Percentiles rank a stretch among this genome's conserved stretches.
Conservation (phyloP, 2,329 filamentous ascomycete genomes). For the Botryotinia narcissicola region DNA sequence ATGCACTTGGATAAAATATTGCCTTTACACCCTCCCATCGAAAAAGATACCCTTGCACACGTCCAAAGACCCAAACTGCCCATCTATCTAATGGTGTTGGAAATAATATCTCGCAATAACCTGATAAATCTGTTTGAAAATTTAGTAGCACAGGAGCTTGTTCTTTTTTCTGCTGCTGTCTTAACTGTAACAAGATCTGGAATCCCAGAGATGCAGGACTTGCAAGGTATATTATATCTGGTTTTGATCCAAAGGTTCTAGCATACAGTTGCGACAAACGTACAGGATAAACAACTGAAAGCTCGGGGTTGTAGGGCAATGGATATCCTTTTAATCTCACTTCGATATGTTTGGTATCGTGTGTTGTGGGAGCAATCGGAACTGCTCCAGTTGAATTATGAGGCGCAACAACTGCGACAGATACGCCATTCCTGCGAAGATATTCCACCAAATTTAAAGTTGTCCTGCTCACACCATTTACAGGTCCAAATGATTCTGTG, state of each 20-base stretch:
- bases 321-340: slow-evolving; percentile 63
- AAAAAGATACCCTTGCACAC: slow-evolving; percentile 67
- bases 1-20: slow-evolving; percentile 67
- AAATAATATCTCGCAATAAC: slow-evolving; percentile 69
- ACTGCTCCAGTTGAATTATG: slow-evolving; percentile 46
- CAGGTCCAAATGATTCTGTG: slow-evolving; percentile 69
- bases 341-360: slow-evolving; percentile 45
- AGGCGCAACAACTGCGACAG: slow-evolving; percentile 66
- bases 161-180: slow-evolving; percentile 53
- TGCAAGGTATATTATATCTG: slow-evolving; percentile 68
- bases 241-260: slow-evolving; percentile 55
- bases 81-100: slow-evolving; percentile 58
- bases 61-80: slow-evolving; percentile 59
- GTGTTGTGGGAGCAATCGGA: slow-evolving; percentile 23
- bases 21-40: slow-evolving; percentile 59
- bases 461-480: slow-evolving; percentile 71
- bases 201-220: slow-evolving; percentile 69
- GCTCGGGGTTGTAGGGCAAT: slow-evolving; percentile 68
- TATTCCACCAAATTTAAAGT: slow-evolving; percentile 69
- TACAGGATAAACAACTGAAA: slow-evolving; percentile 68
- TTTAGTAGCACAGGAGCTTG: slow-evolving; percentile 64
- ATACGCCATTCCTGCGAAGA: slow-evolving; percentile 59
- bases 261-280: slow-evolving; percentile 60
- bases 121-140: slow-evolving; percentile 69
- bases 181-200: slow-evolving; percentile 66